These are phyloP conservation scores for Citrus sp. DNA, from an alignment of 345 rosid genomes.

Conservation along the genomic window DNA sequence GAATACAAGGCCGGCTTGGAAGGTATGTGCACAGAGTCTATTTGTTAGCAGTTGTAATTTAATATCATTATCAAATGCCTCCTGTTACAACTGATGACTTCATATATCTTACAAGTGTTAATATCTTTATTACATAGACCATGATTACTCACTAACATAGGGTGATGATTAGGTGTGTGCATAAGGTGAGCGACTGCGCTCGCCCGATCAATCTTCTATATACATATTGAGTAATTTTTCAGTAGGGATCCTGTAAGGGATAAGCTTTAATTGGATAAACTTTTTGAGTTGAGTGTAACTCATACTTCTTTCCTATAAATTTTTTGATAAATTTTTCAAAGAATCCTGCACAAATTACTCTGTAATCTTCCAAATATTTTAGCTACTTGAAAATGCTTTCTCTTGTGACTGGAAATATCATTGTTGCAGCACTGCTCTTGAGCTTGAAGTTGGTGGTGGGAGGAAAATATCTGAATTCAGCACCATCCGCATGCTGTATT, in stretches of 20 bases:
- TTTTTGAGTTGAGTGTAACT: background rate
- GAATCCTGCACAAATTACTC: background rate
- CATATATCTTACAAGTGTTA: background rate
- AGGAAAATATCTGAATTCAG: slow-evolving; percentile 86
- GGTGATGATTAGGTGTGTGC: no score
- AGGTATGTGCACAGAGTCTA: slow-evolving; percentile 44
- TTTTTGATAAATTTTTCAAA: background rate
- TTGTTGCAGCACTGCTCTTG: slow-evolving; percentile 67
- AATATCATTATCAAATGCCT: background rate
- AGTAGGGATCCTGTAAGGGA: background rate
- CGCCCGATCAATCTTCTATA: no score
- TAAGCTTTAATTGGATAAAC: background rate
- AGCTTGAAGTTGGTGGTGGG: slow-evolving; percentile 93
- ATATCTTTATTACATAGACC: background rate
- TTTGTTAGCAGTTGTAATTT: slow-evolving; percentile 1
- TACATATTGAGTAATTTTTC: no score
- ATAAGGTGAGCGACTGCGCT: no score
- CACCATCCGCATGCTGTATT: slow-evolving; percentile 70
- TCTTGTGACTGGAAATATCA: slow-evolving; percentile 11
- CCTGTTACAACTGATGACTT: background rate
- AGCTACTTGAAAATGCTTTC: background rate
- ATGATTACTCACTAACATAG: background rate
- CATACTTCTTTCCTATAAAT: background rate
- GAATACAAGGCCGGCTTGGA: slow-evolving; percentile 70
- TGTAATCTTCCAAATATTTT: background rate